phyloP scores from a whole-genome alignment of 306 rosid species.

The Cyamopsis tetragonoloba region DNA sequence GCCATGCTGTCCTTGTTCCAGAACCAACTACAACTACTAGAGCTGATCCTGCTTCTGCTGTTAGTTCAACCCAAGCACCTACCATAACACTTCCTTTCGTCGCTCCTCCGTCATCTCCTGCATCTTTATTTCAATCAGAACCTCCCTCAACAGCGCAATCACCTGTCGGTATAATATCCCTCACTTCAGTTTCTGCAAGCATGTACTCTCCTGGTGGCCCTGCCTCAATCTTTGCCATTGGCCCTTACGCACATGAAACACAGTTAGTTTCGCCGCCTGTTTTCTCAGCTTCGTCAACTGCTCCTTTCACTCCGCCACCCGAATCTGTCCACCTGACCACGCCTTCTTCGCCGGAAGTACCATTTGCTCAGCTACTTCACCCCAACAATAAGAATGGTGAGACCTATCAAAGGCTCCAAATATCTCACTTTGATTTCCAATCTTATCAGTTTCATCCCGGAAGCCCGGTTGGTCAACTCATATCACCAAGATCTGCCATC shows the following conservation, averaged over 20 bases:
- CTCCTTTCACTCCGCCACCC: constrained; percentile 94
- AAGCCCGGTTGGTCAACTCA: constrained; percentile 84
- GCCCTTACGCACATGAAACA: constrained; percentile 90
- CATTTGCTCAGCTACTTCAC: constrained; percentile 86
- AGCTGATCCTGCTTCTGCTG: constrained; percentile 34
- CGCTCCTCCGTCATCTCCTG: constrained; percentile 98
- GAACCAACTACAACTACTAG: constrained; percentile 45
- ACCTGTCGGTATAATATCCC: constrained; percentile 50
- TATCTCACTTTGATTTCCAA: constrained; percentile 75
- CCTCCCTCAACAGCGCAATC: constrained; percentile 86
- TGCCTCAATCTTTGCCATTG: constrained; percentile 83
- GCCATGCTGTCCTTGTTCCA: constrained; percentile 69
- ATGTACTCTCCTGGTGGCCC: constrained; percentile 94
- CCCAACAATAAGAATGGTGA: constrained; percentile 51
- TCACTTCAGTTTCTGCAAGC: constrained; percentile 62
- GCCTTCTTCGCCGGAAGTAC: constrained; percentile 98
- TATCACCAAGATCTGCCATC: constrained; percentile 86
- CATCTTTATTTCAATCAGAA: constrained; percentile 88
- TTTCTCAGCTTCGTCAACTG: constrained; percentile 91
- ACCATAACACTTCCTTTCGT: constrained; percentile 59
- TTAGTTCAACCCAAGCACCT: constrained; percentile 44
- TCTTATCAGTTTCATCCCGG: constrained; percentile 93
- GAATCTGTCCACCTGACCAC: constrained; percentile 86
- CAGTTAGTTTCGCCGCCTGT: constrained; percentile 92
- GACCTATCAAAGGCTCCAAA: constrained; percentile 50